A percentile compares a stretch with the other conserved stretches of the same genome.
Evolutionary conservation across 1,284 basidiomycete genomes (phyloP).

Genomic region (Pseudomicrostroma phylloplanum): DNA sequence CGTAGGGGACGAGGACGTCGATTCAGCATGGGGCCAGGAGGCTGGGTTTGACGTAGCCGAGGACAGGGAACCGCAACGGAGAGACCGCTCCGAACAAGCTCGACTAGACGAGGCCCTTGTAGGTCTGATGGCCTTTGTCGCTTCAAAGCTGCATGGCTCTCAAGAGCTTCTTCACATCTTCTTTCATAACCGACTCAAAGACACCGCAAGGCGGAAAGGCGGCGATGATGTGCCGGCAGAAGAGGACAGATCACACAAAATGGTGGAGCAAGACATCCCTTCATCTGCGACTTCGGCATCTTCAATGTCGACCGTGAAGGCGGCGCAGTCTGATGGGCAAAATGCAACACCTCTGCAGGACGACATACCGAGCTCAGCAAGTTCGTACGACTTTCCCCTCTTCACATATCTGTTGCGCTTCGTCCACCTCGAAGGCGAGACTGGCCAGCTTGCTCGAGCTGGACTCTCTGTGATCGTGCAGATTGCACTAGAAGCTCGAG

Average conservation of each 20-base stretch:
- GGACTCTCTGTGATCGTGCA: conserved; percentile 88
- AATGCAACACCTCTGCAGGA: background rate
- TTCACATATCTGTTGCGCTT: conserved; percentile 94
- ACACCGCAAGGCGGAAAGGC: background rate
- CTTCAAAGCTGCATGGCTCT: conserved; percentile 36
- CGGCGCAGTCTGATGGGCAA: background rate
- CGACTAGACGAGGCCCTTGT: conserved; percentile 29
- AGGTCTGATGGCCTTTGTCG: conserved; percentile 43
- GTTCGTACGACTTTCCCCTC: conserved; percentile 30
- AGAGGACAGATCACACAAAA: too few species aligned
- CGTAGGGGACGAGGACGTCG: conserved; percentile 67
- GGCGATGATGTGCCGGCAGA: background rate
- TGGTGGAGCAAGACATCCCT: too few species aligned
- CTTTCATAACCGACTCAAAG: conserved; percentile 18
- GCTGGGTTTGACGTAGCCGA: conserved; percentile 15
- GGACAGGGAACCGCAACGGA: conserved; percentile 23
- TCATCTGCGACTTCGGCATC: conserved; percentile 14
- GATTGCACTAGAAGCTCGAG: conserved; percentile 52
- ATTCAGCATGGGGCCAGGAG: conserved; percentile 5
- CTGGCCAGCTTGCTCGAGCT: conserved; percentile 86
- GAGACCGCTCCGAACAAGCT: conserved; percentile 26
- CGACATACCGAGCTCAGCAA: background rate
- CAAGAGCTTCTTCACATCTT: conserved; percentile 43
- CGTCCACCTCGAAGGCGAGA: conserved; percentile 85
- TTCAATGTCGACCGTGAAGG: conserved; percentile 13